A percentile compares a stretch with the other conserved stretches of the same genome.
Evolutionary conservation across 106 monocot genomes (phyloP).

Genomic region (Dactylorhiza incarnata): DNA sequence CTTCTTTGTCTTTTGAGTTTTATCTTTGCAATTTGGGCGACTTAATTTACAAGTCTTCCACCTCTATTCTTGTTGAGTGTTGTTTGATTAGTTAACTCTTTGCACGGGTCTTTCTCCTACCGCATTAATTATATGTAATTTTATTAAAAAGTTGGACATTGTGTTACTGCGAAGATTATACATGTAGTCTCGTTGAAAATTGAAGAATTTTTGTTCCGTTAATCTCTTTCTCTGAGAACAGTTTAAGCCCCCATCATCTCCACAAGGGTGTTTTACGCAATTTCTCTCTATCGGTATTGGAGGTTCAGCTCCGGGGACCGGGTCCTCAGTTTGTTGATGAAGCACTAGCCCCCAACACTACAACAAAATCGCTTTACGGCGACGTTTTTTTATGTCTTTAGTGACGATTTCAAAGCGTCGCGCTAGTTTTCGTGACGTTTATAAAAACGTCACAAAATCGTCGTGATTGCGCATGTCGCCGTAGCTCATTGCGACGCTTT

Average conservation of each 20-base stretch:
- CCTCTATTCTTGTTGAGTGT: not conserved
- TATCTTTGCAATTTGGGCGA: not conserved
- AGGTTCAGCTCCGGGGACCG: conserved; percentile 70
- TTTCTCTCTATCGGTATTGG: conserved; percentile 68
- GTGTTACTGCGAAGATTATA: not conserved
- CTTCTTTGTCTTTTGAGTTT: not conserved
- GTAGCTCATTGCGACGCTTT: too few relatives aligned
- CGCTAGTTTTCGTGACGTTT: too few relatives aligned
- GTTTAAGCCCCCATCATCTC: conserved; percentile 94
- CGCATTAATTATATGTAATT: conserved; percentile 1
- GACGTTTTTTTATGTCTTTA: too few relatives aligned
- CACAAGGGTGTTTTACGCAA: conserved; percentile 65
- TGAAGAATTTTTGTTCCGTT: conserved; percentile 4
- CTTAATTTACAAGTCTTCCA: not conserved
- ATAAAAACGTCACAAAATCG: too few relatives aligned
- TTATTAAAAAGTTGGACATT: not conserved
- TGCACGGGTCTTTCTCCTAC: not conserved
- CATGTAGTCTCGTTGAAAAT: not conserved
- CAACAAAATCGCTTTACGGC: conserved; percentile 87
- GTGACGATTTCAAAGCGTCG: too few relatives aligned
- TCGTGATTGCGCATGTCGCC: too few relatives aligned
- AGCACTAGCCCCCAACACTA: conserved; percentile 94
- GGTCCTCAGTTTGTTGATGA: conserved; percentile 99
- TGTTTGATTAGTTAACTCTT: not conserved
- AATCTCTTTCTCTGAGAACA: conserved; percentile 25